These are phyloP conservation scores for Sambucus nigra DNA, from an alignment of 129 eudicot genomes.

Conservation along the genomic window DNA sequence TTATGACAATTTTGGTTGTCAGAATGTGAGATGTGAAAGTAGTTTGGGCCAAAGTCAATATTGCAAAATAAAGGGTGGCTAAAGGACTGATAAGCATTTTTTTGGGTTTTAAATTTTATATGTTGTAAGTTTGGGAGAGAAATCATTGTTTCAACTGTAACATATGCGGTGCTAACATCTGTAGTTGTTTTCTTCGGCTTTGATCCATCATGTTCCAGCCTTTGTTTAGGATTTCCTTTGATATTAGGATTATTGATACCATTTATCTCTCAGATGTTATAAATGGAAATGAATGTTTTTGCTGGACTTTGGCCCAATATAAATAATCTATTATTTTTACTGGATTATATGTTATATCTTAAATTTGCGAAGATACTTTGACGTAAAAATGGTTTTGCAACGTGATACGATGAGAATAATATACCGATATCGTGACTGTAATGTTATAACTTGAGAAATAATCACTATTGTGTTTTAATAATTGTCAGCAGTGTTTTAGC, in stretches of 20 bases:
- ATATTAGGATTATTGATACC: neutral
- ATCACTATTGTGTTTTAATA: no score
- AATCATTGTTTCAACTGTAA: slow-evolving; percentile 44
- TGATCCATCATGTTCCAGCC: neutral
- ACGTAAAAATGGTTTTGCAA: no score
- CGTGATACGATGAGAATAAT: no score
- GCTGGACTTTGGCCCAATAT: neutral
- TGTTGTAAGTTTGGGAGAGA: slow-evolving; percentile 31
- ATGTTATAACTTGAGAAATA: no score
- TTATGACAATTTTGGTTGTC: no score
- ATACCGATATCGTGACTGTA: no score
- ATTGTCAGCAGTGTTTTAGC: no score
- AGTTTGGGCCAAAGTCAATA: no score
- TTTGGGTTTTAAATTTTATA: slow-evolving; percentile 7
- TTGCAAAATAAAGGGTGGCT: no score
- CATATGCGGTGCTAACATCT: slow-evolving; percentile 54
- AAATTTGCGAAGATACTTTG: no score
- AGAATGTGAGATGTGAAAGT: no score
- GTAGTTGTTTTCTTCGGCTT: slow-evolving; percentile 1
- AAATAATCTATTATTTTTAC: neutral
- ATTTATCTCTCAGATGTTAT: neutral
- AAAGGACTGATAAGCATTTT: no score
- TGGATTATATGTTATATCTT: neutral
- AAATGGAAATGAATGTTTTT: neutral
- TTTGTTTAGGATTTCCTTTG: neutral